Evolutionary conservation across 73 alveolate species (phyloP).

Genomic region (Paramecium tetraurelia): DNA sequence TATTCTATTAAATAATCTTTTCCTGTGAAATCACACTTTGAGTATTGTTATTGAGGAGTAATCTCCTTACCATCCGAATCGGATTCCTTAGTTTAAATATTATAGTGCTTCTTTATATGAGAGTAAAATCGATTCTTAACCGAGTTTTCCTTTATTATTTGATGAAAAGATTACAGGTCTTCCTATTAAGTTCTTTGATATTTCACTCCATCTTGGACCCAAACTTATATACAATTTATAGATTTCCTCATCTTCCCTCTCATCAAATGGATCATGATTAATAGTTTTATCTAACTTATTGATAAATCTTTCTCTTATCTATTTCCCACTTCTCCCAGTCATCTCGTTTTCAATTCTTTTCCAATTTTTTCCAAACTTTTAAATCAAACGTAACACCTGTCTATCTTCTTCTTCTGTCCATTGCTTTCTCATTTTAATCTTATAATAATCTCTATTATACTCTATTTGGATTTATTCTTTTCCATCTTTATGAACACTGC

Average conservation of each 20-base stretch:
- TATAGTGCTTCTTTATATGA: constrained; percentile 19
- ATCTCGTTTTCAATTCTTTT: constrained; percentile 57
- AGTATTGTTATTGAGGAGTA: neutral
- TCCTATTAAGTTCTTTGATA: constrained; percentile 53
- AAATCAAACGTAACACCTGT: constrained; percentile 37
- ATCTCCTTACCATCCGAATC: neutral
- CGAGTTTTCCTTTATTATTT: constrained; percentile 32
- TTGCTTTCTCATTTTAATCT: constrained; percentile 53
- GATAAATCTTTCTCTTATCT: constrained; percentile 97
- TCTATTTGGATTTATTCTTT: constrained; percentile 54
- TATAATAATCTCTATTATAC: neutral
- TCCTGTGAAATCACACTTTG: neutral
- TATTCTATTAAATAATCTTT: neutral
- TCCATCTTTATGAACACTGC: constrained; percentile 62
- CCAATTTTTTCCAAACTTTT: constrained; percentile 63
- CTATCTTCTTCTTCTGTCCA: constrained; percentile 64
- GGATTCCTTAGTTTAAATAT: neutral
- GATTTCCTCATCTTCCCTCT: constrained; percentile 76
- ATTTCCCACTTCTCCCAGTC: constrained; percentile 82
- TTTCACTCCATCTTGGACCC: constrained; percentile 63
- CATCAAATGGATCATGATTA: constrained; percentile 84
- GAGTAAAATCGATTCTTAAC: constrained; percentile 61
- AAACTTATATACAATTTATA: constrained; percentile 14
- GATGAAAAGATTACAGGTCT: constrained; percentile 45
- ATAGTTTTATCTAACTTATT: constrained; percentile 94